These are phyloP conservation scores for Penicillium sp. DNA, from an alignment of 2,329 filamentous ascomycete genomes.

Conservation along the genomic window DNA sequence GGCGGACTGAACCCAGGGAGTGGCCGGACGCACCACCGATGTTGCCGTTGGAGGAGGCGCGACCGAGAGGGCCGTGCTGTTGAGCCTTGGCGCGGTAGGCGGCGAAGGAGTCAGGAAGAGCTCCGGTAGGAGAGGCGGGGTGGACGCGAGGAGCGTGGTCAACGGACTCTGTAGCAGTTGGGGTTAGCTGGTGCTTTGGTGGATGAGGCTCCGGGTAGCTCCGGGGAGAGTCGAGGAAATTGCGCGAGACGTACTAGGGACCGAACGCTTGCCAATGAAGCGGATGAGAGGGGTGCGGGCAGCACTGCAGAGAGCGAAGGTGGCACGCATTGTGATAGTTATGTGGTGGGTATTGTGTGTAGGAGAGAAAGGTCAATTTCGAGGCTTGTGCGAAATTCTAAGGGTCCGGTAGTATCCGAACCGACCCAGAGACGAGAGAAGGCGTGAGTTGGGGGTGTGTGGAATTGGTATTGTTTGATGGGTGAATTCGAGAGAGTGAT, in stretches of 20 bases:
- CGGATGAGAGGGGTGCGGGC: constrained; percentile 54
- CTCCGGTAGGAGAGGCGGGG: constrained; percentile 59
- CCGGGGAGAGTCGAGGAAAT: not conserved
- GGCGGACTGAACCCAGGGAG: constrained; percentile 72
- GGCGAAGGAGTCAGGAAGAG: constrained; percentile 65
- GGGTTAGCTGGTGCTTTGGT: constrained; percentile 18
- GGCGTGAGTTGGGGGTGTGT: constrained; percentile 4
- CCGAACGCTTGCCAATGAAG: constrained; percentile 53
- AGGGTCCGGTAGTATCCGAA: constrained; percentile 35
- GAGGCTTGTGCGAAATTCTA: constrained; percentile 30
- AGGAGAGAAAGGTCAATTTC: constrained; percentile 18
- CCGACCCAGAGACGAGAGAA: constrained; percentile 23
- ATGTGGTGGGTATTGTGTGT: constrained; percentile 8
- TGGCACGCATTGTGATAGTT: constrained; percentile 45
- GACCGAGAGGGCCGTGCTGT: constrained; percentile 65
- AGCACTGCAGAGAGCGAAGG: constrained; percentile 45
- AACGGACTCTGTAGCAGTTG: constrained; percentile 39
- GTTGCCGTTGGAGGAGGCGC: constrained; percentile 41
- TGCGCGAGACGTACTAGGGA: constrained; percentile 45
- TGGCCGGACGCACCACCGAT: constrained; percentile 68
- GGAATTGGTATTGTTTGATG: not conserved
- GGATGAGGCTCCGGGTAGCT: not conserved
- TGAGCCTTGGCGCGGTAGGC: constrained; percentile 66
- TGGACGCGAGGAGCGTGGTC: constrained; percentile 63
- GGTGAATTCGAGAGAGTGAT: not conserved